Base-by-base conservation (phyloP, 2,329 filamentous ascomycete species). In the Parastagonospora avenae region DNA sequence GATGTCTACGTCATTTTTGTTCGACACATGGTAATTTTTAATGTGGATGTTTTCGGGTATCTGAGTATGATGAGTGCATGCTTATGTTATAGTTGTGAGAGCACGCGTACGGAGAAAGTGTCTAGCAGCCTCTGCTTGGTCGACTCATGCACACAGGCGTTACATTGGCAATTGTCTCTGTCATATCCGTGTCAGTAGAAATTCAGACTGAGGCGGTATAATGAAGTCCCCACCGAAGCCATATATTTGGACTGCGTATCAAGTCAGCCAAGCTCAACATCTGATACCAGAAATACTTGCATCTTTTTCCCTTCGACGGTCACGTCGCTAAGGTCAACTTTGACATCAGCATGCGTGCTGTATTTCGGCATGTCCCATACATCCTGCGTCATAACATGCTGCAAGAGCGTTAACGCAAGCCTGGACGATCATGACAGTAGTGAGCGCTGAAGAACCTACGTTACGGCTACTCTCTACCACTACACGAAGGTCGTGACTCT, bases 81-180 rank as follows among this genome's bases (percentile, higher is more conserved):
- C 24, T 12, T 19, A 31, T 11, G n/a, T 19, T 30, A 1, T 5
- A 15, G 7, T 2, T 15, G 35, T 46, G 6, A 29, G 52, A 38
- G 12, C 42, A 28, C 42, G 56, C 33, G 59, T 68, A 89, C 85
- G 49, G 81, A 78, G 61, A 90, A 90, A 0, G 85, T 90, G 63
- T 91, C 82, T 48, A 89, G 79, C 43, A 83, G 81, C 24, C 87
- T 78, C 71, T 92, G 89, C 70, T 80, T 84, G 4, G 89, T 92
- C 54, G 86, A 82, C 49, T 83, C 82, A 70, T 91, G 87, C 19
- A 89, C 79, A 66, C 89, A 92, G 52, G 76, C 70, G 1, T 72
- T 62, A 66, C 89, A 92, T 51, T 85, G 86, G 65, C 89, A 92
- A 64, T 90, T 88, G 62, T 92, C 89, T 55, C 88, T 48, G 8